Evolutionary conservation across 2,329 filamentous ascomycete species (phyloP), one percentile per base, ranked within the genome.

Genomic region (Sporothrix protearum): DNA sequence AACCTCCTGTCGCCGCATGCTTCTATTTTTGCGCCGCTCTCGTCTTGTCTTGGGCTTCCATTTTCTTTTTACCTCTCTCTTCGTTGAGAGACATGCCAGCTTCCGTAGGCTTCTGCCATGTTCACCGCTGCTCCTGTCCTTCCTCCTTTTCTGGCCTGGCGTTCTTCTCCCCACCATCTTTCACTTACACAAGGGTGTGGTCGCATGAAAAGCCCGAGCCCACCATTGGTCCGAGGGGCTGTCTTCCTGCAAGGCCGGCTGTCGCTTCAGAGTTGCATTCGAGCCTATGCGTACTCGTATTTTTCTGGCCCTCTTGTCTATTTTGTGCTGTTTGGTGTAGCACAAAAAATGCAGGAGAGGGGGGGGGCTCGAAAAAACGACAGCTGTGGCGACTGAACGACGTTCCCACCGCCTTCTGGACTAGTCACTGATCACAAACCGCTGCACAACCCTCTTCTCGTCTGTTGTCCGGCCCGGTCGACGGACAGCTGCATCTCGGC

Each of bases 401-500:
- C 36, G 36, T 22, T 42, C n/a, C n/a, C 12, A 45, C 28, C 57
- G 22, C n/a, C 16, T 36, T 1, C 53, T 57, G 28, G 53, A 2
- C 22, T n/a, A 53, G 49, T 12, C 7, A 22, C n/a, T 28, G n/a
- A 53, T 14, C n/a, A 53, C n/a, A 22, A 22, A 25, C 59, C 59
- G 16, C 36, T 22, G 36, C 9, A 2, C 59, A 63, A 19, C 25
- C 39, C 63, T 33, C 22, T 49, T 33, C 9, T 12, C 16, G 12
- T n/a, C 25, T 7, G 25, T 47, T 16, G 12, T 16, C 36, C 61
- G 22, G 61, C 61, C 61, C 42, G 61, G 16, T 33, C 25, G 25
- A 66, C 45, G 63, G 63, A 30, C 39, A 66, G 42, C 9, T 49
- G 63, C 63, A n/a, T 66, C 19, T 49, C 63, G 63, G 63, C 42